Conservation (phyloP, 139 green algal genomes). For the Picochlorum sp. region DNA sequence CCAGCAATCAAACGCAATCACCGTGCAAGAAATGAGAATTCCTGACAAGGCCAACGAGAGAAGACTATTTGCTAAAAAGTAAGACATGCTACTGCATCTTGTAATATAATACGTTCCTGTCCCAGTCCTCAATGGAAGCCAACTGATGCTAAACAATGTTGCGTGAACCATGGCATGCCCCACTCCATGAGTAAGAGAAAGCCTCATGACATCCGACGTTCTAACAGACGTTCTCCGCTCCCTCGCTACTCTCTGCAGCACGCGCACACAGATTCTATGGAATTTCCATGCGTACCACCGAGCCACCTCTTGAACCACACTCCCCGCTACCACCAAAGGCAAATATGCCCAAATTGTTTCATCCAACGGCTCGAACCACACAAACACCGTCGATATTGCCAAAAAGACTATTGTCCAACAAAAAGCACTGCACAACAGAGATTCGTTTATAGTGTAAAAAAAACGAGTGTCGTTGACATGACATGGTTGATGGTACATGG, state of each 20-base stretch:
- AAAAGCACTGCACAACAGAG: conserved; percentile 18
- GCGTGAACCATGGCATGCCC: conserved; percentile 25
- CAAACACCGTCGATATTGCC: conserved; percentile 19
- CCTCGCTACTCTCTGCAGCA: conserved; percentile 13
- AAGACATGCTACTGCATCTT: conserved; percentile 24
- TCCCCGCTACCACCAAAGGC: conserved; percentile 18
- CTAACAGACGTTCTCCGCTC: conserved; percentile 4
- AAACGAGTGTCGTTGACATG: too few species aligned
- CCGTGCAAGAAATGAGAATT: conserved; percentile 36
- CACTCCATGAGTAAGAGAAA: conserved; percentile 32
- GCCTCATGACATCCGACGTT: conserved; percentile 12
- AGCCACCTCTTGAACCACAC: conserved; percentile 27
- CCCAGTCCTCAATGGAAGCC: conserved; percentile 23
- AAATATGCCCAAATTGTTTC: background rate
- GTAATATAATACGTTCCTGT: conserved; percentile 22
- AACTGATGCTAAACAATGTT: conserved; percentile 21
- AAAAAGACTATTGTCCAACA: conserved; percentile 33
- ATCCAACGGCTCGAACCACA: conserved; percentile 29
- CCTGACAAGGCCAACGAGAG: conserved; percentile 32
- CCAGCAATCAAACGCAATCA: conserved; percentile 29
- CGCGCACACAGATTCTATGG: conserved; percentile 10
- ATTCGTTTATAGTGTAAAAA: too few species aligned
- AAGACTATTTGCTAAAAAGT: conserved; percentile 15
- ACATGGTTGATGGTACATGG: too few species aligned
- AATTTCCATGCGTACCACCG: conserved; percentile 16